These are phyloP conservation scores for Phytophthora constricta DNA, from an alignment of 352 stramenopile species.

Conservation along the genomic window DNA sequence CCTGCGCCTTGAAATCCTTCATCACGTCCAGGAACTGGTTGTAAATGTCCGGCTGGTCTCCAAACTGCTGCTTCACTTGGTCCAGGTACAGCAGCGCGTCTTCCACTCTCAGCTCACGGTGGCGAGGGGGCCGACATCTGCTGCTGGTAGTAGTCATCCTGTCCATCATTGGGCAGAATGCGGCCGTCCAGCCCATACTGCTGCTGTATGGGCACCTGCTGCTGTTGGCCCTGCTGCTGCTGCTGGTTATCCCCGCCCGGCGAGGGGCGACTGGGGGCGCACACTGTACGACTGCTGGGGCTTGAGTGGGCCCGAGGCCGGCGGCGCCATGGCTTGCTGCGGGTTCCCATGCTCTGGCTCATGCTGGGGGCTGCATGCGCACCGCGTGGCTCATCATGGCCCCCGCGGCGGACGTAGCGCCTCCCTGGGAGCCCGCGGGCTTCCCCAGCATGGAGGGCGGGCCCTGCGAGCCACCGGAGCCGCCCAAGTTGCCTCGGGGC, in stretches of 20 bases:
- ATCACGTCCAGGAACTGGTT: conserved; percentile 99
- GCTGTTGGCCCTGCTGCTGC: conserved; percentile 46
- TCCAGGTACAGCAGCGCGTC: conserved; percentile 99
- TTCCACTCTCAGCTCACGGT: conserved; percentile 93
- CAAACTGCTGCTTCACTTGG: conserved; percentile 99
- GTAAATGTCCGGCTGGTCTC: conserved; percentile 99
- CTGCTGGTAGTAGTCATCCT: conserved; percentile 53
- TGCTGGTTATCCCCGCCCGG: conserved; percentile 43
- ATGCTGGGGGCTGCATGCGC: conserved; percentile 61
- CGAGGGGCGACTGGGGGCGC: conserved; percentile 52
- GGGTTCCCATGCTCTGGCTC: conserved; percentile 51
- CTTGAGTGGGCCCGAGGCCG: conserved; percentile 40
- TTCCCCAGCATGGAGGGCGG: conserved; percentile 65
- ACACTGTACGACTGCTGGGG: conserved; percentile 42
- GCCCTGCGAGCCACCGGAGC: conserved; percentile 32
- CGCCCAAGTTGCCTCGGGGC: conserved; percentile 49
- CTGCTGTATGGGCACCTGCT: conserved; percentile 54
- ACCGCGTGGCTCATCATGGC: conserved; percentile 66
- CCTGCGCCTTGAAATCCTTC: conserved; percentile 99
- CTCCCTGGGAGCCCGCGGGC: conserved; percentile 38
- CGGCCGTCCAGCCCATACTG: conserved; percentile 70
- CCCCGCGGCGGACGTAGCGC: conserved; percentile 26
- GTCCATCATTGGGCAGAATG: conserved; percentile 46
- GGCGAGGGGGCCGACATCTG: conserved; percentile 43
- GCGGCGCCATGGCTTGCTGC: conserved; percentile 36